Conservation (phyloP, 768 basidiomycete genomes). For the Peribolospora kevripleyi region DNA sequence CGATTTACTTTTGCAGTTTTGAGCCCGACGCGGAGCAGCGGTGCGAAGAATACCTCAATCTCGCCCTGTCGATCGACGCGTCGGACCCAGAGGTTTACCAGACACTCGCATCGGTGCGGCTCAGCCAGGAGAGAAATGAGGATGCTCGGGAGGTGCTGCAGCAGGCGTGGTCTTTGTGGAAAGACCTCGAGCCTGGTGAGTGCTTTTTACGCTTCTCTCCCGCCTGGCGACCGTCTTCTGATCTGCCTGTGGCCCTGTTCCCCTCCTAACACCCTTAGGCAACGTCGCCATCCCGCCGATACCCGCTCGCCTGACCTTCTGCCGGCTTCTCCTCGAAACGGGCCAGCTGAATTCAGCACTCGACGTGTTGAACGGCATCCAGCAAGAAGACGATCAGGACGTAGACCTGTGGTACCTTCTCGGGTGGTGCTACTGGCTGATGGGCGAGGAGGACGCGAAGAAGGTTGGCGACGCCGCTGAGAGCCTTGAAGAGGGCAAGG, state of each 20-base stretch:
- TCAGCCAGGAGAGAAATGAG: constrained; percentile 10
- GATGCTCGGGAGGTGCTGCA: constrained; percentile 10
- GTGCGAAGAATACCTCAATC: constrained; percentile 12
- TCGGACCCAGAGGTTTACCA: constrained; percentile 14
- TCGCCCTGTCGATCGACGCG: constrained; percentile 11
- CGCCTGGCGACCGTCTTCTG: too few relatives aligned
- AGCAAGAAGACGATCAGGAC: constrained; percentile 16
- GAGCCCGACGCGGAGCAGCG: constrained; percentile 13
- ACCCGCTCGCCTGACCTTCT: constrained; percentile 6
- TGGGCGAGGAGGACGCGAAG: background rate
- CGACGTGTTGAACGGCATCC: constrained; percentile 13
- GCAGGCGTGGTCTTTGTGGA: constrained; percentile 9
- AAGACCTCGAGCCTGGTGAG: constrained; percentile 5
- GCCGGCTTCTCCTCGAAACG: constrained; percentile 10
- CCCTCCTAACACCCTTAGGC: background rate
- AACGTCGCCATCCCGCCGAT: constrained; percentile 5
- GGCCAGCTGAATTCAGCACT: constrained; percentile 6
- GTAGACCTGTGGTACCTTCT: constrained; percentile 13
- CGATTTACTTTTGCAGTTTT: constrained; percentile 1
- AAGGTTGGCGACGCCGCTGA: constrained; percentile 2
- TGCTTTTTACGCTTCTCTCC: background rate
- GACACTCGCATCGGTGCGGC: constrained; percentile 10
- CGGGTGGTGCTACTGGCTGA: constrained; percentile 9
- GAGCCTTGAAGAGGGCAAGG: too few relatives aligned
- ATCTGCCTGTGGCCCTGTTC: background rate